Percentiles rank a stretch among this genome's conserved stretches.
These are phyloP conservation scores for Podila clonocystis DNA, from an alignment of 192 early-diverging fungal genomes.

Conservation along the genomic window DNA sequence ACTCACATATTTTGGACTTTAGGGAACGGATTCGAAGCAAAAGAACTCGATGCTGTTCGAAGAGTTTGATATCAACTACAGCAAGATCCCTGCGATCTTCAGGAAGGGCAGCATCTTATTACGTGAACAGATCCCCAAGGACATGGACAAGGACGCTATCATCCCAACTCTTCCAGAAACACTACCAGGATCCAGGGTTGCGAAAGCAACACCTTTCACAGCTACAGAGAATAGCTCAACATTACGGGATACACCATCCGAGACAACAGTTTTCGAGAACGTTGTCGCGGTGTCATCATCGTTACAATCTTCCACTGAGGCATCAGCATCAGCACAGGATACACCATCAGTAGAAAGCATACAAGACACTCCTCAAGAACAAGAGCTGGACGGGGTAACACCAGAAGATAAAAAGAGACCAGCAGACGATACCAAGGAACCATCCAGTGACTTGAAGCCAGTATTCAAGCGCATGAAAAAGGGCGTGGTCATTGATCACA, in stretches of 20 bases:
- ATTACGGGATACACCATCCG: background rate
- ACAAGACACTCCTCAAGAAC: background rate
- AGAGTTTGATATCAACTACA: constrained; percentile 91
- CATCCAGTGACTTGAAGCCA: constrained; percentile 15
- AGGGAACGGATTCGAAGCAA: constrained; percentile 87
- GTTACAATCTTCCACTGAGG: background rate
- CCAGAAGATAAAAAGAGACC: background rate
- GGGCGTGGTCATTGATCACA: constrained; percentile 63
- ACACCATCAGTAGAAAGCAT: background rate
- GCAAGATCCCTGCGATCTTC: constrained; percentile 81
- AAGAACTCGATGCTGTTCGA: constrained; percentile 95
- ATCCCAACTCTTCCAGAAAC: constrained; percentile 46
- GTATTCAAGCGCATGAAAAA: constrained; percentile 62
- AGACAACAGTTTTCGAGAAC: background rate
- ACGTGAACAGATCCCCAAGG: constrained; percentile 62
- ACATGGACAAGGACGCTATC: constrained; percentile 27
- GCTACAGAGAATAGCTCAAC: too few relatives aligned
- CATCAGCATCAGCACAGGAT: constrained; percentile 3
- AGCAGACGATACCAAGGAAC: constrained; percentile 20
- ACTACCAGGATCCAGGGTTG: constrained; percentile 24
- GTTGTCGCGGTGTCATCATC: background rate
- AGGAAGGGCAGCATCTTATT: constrained; percentile 88
- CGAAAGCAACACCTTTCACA: constrained; percentile 8
- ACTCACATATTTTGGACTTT: background rate
- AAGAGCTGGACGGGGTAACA: background rate